phyloP scores from a whole-genome alignment of 805 yeast species.

The Wickerhamiella parazyma region DNA sequence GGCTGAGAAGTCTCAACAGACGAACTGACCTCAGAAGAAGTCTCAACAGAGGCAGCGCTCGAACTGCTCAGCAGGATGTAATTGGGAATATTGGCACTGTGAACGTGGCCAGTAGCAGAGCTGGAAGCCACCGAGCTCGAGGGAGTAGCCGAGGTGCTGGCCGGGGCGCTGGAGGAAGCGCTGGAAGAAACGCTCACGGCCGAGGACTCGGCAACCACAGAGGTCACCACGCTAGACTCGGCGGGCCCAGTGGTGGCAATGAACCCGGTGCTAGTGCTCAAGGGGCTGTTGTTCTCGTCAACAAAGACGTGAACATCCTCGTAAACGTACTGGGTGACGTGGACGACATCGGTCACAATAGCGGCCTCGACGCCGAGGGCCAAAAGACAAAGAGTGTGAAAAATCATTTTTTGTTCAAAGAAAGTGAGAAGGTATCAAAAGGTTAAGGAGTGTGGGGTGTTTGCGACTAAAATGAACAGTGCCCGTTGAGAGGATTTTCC shows the following conservation, averaged over 20 bases:
- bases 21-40: too few species aligned
- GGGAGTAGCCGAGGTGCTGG: constrained; percentile 8
- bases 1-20: constrained; percentile 9
- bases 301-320: constrained; percentile 18
- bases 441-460: neutral
- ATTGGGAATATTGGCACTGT: constrained; percentile 7
- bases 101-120: constrained; percentile 3
- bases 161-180: constrained; percentile 5
- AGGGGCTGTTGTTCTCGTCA: constrained; percentile 17
- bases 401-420: constrained; percentile 3
- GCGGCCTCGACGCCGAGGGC: constrained; percentile 14
- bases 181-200: too few species aligned
- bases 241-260: constrained; percentile 9
- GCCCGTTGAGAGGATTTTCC: neutral
- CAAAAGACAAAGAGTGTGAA: constrained; percentile 6
- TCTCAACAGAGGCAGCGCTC: constrained; percentile 6
- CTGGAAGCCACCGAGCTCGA: constrained; percentile 3
- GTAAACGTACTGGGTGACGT: constrained; percentile 17
- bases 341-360: constrained; percentile 16
- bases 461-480: neutral
- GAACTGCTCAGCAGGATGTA: constrained; percentile 4
- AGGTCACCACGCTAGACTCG: constrained; percentile 4
- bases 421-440: constrained; percentile 1
- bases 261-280: constrained; percentile 13
- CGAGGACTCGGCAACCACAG: constrained; percentile 10